These are phyloP conservation scores for Suhomyces pyralidae DNA, from an alignment of 805 yeast genomes.

Conservation along the genomic window DNA sequence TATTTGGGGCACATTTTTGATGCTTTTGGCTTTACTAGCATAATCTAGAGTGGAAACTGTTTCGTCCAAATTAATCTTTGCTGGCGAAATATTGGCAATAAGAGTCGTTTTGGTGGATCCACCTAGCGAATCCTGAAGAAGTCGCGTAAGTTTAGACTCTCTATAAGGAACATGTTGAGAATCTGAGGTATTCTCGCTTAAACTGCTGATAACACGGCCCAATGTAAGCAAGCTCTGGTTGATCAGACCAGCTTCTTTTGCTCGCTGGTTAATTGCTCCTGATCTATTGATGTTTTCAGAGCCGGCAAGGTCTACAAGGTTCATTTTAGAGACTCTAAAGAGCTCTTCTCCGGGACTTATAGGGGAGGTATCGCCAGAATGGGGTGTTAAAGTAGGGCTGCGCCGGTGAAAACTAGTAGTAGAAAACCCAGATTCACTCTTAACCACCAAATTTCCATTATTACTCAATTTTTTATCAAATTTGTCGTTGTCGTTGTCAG, in stretches of 20 bases:
- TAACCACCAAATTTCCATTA: neutral
- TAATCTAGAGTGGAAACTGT: slow-evolving; percentile 83
- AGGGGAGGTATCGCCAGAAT: neutral
- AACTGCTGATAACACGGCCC: slow-evolving; percentile 79
- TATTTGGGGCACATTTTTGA: slow-evolving; percentile 57
- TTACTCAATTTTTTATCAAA: too few species aligned
- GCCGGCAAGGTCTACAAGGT: slow-evolving; percentile 92
- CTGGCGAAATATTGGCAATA: slow-evolving; percentile 86
- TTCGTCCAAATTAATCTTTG: slow-evolving; percentile 71
- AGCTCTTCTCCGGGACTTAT: slow-evolving; percentile 8
- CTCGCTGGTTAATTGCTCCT: slow-evolving; percentile 83
- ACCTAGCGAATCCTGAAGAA: slow-evolving; percentile 79
- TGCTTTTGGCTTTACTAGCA: slow-evolving; percentile 82
- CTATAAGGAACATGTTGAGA: slow-evolving; percentile 73
- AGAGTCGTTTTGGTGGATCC: slow-evolving; percentile 85
- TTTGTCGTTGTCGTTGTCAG: too few species aligned
- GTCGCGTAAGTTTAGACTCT: slow-evolving; percentile 69
- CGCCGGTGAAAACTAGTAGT: slow-evolving; percentile 24
- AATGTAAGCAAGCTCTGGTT: slow-evolving; percentile 84
- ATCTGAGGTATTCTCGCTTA: slow-evolving; percentile 24
- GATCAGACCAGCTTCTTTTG: slow-evolving; percentile 90
- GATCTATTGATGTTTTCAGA: slow-evolving; percentile 85
- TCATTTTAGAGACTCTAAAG: slow-evolving; percentile 59
- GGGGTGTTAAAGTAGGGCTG: neutral
- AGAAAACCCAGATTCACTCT: too few species aligned